These are phyloP conservation scores for Lepidium didymum DNA, from an alignment of 345 rosid genomes.

Conservation along the genomic window DNA sequence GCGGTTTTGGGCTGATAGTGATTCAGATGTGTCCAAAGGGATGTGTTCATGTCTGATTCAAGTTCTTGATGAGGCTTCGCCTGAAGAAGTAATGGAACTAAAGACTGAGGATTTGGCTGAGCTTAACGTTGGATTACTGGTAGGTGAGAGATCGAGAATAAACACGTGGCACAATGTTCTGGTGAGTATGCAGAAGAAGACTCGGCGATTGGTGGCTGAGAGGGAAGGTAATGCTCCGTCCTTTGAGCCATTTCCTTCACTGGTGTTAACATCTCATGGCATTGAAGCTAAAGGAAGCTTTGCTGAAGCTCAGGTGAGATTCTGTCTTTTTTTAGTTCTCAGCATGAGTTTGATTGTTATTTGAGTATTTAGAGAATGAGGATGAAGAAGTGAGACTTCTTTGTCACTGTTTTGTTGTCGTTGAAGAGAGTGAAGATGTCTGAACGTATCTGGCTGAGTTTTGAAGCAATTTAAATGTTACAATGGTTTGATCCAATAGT, in stretches of 20 bases:
- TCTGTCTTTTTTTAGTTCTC: not conserved
- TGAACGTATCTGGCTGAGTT: not conserved
- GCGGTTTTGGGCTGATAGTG: conserved; percentile 76
- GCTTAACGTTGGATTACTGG: conserved; percentile 56
- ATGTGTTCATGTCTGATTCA: conserved; percentile 70
- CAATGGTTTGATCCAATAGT: not conserved
- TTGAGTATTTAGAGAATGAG: not conserved
- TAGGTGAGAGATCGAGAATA: conserved; percentile 63
- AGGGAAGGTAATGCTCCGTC: conserved; percentile 45
- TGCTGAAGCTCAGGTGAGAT: conserved; percentile 81
- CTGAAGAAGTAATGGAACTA: conserved; percentile 68
- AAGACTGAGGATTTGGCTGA: conserved; percentile 65
- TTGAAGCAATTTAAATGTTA: not conserved
- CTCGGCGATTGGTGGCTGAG: conserved; percentile 53
- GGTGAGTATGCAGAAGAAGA: conserved; percentile 85
- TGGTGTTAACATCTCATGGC: conserved; percentile 51
- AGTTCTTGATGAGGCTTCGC: conserved; percentile 55
- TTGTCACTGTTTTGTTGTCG: not conserved
- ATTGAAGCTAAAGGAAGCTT: conserved; percentile 78
- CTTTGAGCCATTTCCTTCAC: conserved; percentile 78
- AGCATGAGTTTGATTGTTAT: not conserved
- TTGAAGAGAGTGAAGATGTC: not conserved
- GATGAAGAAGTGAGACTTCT: not conserved
- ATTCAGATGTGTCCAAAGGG: conserved; percentile 78
- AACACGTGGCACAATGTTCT: conserved; percentile 96